phyloP scores from a whole-genome alignment of 2,329 filamentous ascomycete genomes.

The Colletotrichum sp. region DNA sequence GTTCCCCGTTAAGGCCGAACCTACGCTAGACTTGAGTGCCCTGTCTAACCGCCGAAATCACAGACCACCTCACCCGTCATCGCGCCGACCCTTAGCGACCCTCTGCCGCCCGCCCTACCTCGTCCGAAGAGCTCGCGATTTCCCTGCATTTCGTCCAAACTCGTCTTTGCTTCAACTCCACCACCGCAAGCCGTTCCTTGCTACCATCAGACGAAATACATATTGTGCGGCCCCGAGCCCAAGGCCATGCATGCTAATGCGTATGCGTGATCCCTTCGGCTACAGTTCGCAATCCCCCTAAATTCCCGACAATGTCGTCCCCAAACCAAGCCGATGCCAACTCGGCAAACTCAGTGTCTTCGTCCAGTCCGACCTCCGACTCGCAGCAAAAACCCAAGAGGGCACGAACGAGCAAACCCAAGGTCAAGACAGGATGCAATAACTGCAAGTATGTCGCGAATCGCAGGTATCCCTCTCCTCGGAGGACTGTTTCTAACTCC shows the following conservation, averaged over 20 bases:
- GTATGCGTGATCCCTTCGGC: constrained; percentile 1
- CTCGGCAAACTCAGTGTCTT: constrained; percentile 1
- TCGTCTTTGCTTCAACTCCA: not conserved
- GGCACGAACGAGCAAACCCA: constrained; percentile 58
- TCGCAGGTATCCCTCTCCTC: not conserved
- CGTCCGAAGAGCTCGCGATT: not conserved
- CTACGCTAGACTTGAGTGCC: constrained; percentile 3
- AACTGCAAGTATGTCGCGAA: constrained; percentile 67
- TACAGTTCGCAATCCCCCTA: not conserved
- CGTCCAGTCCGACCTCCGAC: constrained; percentile 16
- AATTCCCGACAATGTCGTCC: constrained; percentile 2
- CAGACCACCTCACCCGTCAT: constrained; percentile 14
- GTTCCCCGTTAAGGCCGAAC: constrained; percentile 3
- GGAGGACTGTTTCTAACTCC: constrained; percentile 22
- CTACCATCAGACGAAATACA: not conserved
- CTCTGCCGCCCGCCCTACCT: not conserved
- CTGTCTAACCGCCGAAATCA: constrained; percentile 17
- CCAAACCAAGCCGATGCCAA: not conserved
- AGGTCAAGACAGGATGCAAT: constrained; percentile 69
- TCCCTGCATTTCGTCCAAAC: constrained; percentile 5
- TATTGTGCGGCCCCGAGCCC: not conserved
- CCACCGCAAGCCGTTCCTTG: not conserved
- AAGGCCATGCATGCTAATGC: constrained; percentile 8
- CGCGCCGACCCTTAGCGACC: constrained; percentile 3
- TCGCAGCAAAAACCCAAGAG: constrained; percentile 41